Percentiles rank a stretch among this genome's conserved stretches.
Conservation (phyloP, 2,329 filamentous ascomycete species). For the Penicillium glabrum region DNA sequence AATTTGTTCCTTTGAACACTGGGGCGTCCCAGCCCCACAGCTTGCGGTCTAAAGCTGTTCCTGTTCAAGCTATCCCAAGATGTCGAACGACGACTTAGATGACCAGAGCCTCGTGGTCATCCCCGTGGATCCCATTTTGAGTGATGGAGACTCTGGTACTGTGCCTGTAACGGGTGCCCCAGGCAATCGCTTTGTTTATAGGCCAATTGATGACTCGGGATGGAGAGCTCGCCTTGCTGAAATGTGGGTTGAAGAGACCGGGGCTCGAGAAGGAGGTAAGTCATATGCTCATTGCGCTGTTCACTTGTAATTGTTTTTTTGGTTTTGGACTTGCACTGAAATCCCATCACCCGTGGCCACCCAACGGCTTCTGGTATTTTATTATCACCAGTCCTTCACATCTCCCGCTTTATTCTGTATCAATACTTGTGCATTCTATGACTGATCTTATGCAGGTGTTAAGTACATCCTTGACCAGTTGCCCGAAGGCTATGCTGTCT, state of each 20-base stretch:
- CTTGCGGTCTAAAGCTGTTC: neutral
- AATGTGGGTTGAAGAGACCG: constrained; percentile 49
- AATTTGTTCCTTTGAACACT: neutral
- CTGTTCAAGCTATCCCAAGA: neutral
- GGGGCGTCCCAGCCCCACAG: constrained; percentile 7
- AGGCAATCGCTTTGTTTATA: constrained; percentile 23
- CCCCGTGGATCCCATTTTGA: constrained; percentile 35
- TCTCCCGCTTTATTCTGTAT: neutral
- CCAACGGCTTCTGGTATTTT: neutral
- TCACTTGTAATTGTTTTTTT: neutral
- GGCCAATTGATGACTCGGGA: constrained; percentile 38
- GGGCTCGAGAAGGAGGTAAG: constrained; percentile 39
- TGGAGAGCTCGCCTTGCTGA: constrained; percentile 51
- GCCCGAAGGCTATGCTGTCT: constrained; percentile 56
- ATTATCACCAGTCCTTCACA: neutral
- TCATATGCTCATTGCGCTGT: neutral
- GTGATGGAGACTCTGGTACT: constrained; percentile 37
- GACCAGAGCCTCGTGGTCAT: constrained; percentile 27
- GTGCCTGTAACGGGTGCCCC: constrained; percentile 32
- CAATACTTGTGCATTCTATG: neutral
- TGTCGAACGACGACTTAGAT: constrained; percentile 12
- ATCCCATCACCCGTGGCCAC: neutral
- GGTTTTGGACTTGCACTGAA: neutral
- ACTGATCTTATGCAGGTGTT: constrained; percentile 32
- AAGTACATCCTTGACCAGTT: constrained; percentile 54